Percentiles rank a stretch among this genome's conserved stretches.
Conservation (phyloP, 2,329 filamentous ascomycete species). For the Simplicillium aogashimaense region DNA sequence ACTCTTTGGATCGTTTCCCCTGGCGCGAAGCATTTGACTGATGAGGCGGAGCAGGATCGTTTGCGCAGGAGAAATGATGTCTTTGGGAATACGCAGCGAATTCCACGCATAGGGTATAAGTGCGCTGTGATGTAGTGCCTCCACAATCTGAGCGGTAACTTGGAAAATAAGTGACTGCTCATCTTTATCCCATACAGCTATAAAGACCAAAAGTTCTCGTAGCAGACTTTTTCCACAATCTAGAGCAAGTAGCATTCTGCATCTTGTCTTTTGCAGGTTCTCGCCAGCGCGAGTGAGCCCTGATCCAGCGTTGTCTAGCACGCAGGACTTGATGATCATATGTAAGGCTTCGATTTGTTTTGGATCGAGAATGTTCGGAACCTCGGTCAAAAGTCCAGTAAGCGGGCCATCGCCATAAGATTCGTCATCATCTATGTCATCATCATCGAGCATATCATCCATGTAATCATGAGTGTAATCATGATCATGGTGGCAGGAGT, state of each 20-base stretch:
- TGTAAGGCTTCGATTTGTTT: conserved; percentile 93
- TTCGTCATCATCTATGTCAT: conserved; percentile 64
- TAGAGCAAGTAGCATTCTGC: conserved; percentile 79
- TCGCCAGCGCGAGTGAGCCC: conserved; percentile 57
- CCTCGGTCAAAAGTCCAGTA: conserved; percentile 80
- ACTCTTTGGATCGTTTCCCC: conserved; percentile 27
- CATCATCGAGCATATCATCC: conserved; percentile 52
- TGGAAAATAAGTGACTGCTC: conserved; percentile 94
- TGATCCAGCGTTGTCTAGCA: conserved; percentile 71
- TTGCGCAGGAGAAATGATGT: conserved; percentile 92
- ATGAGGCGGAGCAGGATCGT: conserved; percentile 86
- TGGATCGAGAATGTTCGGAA: conserved; percentile 86
- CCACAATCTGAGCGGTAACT: conserved; percentile 91
- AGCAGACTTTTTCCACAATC: conserved; percentile 86
- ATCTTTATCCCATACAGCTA: conserved; percentile 91
- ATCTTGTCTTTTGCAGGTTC: conserved; percentile 83
- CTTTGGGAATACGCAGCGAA: conserved; percentile 82
- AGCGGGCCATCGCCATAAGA: conserved; percentile 71
- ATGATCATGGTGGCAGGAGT: conserved; percentile 23
- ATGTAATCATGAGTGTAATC: conserved; percentile 34
- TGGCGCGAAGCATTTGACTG: conserved; percentile 71
- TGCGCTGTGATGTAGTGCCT: conserved; percentile 81
- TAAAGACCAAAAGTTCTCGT: conserved; percentile 86
- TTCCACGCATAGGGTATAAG: conserved; percentile 89
- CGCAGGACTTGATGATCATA: conserved; percentile 95